A percentile compares a stretch with the other conserved stretches of the same genome.
These are phyloP conservation scores for Globisporangium iwayamae DNA, from an alignment of 352 stramenopile species.

Conservation along the genomic window DNA sequence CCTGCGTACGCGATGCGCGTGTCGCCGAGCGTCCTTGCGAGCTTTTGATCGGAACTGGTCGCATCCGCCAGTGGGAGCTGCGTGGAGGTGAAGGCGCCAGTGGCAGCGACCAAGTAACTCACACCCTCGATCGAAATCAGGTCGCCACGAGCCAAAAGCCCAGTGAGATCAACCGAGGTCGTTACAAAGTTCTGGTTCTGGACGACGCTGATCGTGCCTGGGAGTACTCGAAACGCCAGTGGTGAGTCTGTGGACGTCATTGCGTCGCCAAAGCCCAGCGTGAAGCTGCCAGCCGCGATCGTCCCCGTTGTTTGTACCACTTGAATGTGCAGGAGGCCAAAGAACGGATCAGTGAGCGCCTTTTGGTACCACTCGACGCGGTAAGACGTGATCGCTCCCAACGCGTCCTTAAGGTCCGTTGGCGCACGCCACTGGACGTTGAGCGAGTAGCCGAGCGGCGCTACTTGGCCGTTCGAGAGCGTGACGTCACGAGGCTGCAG, in stretches of 20 bases:
- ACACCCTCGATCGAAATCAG: slow-evolving; percentile 69
- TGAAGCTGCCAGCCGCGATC: slow-evolving; percentile 56
- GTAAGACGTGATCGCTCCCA: slow-evolving; percentile 30
- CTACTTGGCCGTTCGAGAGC: slow-evolving; percentile 30
- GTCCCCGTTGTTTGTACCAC: slow-evolving; percentile 43
- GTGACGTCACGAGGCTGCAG: slow-evolving; percentile 26
- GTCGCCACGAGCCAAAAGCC: slow-evolving; percentile 81
- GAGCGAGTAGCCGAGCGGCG: slow-evolving; percentile 42
- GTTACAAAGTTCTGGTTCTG: slow-evolving; percentile 55
- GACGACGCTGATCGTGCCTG: slow-evolving; percentile 51
- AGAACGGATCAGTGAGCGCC: slow-evolving; percentile 44
- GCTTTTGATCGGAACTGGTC: slow-evolving; percentile 19
- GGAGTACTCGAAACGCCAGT: slow-evolving; percentile 32
- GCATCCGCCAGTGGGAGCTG: slow-evolving; percentile 52
- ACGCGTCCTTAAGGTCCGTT: slow-evolving; percentile 14
- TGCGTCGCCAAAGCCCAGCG: slow-evolving; percentile 50
- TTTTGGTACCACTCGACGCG: slow-evolving; percentile 76
- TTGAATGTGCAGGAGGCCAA: slow-evolving; percentile 53
- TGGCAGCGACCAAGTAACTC: slow-evolving; percentile 71
- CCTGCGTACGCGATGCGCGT: slow-evolving; percentile 39
- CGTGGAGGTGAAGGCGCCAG: slow-evolving; percentile 68
- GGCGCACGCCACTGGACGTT: slow-evolving; percentile 51
- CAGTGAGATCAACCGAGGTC: slow-evolving; percentile 87
- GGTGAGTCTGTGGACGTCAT: background rate
- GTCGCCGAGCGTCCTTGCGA: slow-evolving; percentile 25